Evolutionary conservation across 2,329 filamentous ascomycete species (phyloP).

Genomic region (Daldinia sp.): DNA sequence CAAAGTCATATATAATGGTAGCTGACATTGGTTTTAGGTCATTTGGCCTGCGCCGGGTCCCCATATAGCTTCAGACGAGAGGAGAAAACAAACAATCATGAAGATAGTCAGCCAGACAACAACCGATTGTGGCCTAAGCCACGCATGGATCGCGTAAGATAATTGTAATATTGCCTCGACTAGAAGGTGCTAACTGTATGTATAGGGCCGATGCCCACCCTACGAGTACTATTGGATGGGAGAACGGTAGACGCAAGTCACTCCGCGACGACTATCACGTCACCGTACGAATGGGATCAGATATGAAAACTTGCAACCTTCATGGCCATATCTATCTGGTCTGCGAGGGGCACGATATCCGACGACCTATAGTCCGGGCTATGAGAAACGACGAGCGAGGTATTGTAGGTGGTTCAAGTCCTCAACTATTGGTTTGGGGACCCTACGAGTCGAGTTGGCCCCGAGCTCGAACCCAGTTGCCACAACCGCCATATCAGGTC

Average conservation of each 20-base stretch:
- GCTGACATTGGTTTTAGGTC: background rate
- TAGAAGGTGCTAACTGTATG: slow-evolving; percentile 1
- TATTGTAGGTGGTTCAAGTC: slow-evolving; percentile 19
- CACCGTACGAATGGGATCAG: slow-evolving; percentile 26
- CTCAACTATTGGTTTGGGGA: slow-evolving; percentile 32
- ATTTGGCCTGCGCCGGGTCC: background rate
- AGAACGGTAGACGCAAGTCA: too few relatives aligned
- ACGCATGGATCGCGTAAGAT: slow-evolving; percentile 29
- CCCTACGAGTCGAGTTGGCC: too few relatives aligned
- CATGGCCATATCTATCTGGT: slow-evolving; percentile 31
- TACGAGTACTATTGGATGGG: slow-evolving; percentile 5
- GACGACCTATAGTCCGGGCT: background rate
- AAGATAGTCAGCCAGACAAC: slow-evolving; percentile 9
- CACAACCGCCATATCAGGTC: slow-evolving; percentile 6
- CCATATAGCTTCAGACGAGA: background rate
- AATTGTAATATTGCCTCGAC: background rate
- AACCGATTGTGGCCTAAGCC: background rate
- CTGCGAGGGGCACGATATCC: slow-evolving; percentile 15
- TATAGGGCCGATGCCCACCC: slow-evolving; percentile 8
- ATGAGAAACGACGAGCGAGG: slow-evolving; percentile 26
- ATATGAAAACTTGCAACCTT: slow-evolving; percentile 12
- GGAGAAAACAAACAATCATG: background rate
- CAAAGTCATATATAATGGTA: too few relatives aligned
- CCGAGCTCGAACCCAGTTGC: slow-evolving; percentile 4
- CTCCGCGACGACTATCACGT: slow-evolving; percentile 28